Conservation (phyloP, 257 asterid genomes). For the Capsicum pubescens region DNA sequence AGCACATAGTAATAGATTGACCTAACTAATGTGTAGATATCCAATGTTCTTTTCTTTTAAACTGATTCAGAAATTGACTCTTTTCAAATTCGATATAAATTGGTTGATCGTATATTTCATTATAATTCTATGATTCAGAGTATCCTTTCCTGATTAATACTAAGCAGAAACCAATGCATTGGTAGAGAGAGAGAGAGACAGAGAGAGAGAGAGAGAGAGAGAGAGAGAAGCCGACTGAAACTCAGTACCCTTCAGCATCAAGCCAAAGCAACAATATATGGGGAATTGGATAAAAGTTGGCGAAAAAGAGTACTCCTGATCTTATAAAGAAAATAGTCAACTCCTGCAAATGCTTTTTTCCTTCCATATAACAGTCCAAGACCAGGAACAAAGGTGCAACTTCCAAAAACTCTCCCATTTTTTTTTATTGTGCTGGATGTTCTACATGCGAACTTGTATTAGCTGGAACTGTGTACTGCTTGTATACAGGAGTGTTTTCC, state of each 20-base stretch:
- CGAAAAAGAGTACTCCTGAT: background rate
- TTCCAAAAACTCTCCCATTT: background rate
- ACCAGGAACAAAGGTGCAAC: background rate
- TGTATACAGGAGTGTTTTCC: background rate
- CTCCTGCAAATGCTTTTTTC: background rate
- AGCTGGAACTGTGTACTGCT: background rate
- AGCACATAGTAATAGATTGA: background rate
- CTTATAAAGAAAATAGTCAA: background rate
- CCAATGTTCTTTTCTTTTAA: background rate
- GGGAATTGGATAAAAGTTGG: background rate
- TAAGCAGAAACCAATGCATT: background rate
- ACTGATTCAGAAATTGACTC: background rate
- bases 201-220: background rate
- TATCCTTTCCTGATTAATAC: background rate
- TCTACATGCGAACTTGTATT: background rate
- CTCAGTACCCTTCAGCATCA: conserved; percentile 4
- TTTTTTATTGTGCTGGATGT: background rate
- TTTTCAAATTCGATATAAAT: too few relatives aligned
- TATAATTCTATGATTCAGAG: too few relatives aligned
- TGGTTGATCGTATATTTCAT: too few relatives aligned
- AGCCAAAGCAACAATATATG: conserved; percentile 6
- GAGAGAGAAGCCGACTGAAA: background rate
- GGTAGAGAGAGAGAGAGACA: background rate
- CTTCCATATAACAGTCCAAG: background rate
- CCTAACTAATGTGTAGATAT: background rate